Evolutionary conservation across 2,329 filamentous ascomycete species (phyloP).

Genomic region (Emergomyces orientalis): DNA sequence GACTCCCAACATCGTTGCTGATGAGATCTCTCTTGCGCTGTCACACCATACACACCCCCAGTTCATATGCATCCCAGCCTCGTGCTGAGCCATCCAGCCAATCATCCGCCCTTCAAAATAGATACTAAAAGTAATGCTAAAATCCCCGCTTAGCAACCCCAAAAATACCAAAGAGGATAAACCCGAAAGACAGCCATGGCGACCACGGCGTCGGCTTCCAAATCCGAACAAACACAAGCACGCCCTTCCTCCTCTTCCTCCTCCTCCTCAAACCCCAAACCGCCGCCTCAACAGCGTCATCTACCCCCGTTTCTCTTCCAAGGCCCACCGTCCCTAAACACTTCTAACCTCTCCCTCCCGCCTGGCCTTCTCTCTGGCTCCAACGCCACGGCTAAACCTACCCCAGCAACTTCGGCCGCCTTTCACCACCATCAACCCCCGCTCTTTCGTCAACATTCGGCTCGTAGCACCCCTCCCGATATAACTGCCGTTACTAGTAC

Average conservation of each 20-base stretch:
- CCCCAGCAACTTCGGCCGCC: neutral
- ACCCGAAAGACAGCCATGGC: neutral
- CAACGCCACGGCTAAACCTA: slow-evolving; percentile 3
- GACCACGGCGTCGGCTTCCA: neutral
- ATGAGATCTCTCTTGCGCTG: neutral
- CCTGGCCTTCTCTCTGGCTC: slow-evolving; percentile 35
- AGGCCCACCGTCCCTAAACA: slow-evolving; percentile 67
- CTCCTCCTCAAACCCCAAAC: neutral
- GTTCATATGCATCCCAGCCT: neutral
- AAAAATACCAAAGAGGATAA: neutral
- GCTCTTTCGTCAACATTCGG: slow-evolving; percentile 5
- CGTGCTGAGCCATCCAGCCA: neutral
- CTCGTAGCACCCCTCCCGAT: slow-evolving; percentile 1
- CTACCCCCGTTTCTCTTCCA: slow-evolving; percentile 71
- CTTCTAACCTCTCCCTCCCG: slow-evolving; percentile 57
- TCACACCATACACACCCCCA: neutral
- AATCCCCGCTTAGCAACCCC: neutral
- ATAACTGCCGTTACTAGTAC: neutral
- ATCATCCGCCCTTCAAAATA: neutral
- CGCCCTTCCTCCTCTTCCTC: neutral
- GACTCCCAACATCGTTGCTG: neutral
- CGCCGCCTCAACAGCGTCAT: slow-evolving; percentile 40
- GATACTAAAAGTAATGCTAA: neutral
- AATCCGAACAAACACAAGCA: slow-evolving; percentile 2
- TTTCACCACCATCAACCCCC: slow-evolving; percentile 1